Conservation (phyloP, 768 basidiomycete species). For the Lyophyllum semitale region DNA sequence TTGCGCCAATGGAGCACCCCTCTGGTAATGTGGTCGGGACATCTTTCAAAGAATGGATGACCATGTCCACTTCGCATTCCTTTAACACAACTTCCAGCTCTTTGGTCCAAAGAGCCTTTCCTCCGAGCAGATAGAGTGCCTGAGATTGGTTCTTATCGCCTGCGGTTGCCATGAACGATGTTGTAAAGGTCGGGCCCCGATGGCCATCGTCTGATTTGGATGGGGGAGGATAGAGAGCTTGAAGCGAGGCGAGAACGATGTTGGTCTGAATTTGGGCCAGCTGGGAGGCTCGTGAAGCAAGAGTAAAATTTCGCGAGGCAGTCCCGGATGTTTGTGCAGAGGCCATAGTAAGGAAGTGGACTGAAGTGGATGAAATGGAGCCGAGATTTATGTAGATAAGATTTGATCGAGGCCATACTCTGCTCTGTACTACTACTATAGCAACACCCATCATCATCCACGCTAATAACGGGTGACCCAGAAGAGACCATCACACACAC, state of each 20-base stretch:
- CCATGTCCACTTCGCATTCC: constrained; percentile 77
- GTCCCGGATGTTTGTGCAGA: constrained; percentile 7
- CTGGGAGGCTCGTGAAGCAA: constrained; percentile 87
- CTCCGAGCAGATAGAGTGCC: constrained; percentile 83
- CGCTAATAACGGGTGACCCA: too few relatives aligned
- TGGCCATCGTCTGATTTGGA: constrained; percentile 29
- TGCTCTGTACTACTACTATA: not conserved
- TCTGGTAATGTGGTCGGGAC: constrained; percentile 86
- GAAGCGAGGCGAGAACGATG: constrained; percentile 68
- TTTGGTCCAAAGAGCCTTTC: constrained; percentile 95
- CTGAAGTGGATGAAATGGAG: not conserved
- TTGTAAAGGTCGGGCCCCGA: constrained; percentile 38
- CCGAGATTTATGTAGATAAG: constrained; percentile 7
- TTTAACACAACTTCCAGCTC: constrained; percentile 89
- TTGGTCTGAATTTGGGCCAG: constrained; percentile 92
- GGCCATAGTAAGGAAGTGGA: constrained; percentile 10
- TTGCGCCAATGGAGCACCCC: constrained; percentile 83
- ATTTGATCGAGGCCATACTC: not conserved
- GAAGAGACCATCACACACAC: not conserved
- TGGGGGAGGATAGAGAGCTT: constrained; percentile 51
- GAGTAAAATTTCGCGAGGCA: constrained; percentile 55
- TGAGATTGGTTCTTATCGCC: constrained; percentile 92
- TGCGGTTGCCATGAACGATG: constrained; percentile 61
- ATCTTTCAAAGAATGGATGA: constrained; percentile 93
- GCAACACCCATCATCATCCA: too few relatives aligned